Percentiles rank a stretch among this genome's conserved stretches.
These are phyloP conservation scores for Aspergillus glaucus DNA, from an alignment of 2,329 filamentous ascomycete species.

Conservation along the genomic window DNA sequence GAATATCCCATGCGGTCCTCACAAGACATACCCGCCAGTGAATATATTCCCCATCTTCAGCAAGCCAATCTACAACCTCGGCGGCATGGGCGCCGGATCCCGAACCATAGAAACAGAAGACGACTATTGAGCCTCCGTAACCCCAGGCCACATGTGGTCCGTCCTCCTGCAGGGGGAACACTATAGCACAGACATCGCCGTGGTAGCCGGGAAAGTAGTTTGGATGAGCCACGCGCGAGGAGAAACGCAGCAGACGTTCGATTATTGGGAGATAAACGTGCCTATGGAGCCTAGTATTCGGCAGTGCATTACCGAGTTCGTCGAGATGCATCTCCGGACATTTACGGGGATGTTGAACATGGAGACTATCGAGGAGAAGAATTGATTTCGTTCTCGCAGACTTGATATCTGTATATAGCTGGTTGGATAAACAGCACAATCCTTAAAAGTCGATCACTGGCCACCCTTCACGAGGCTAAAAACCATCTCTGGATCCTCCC, in stretches of 20 bases:
- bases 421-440: too few species aligned
- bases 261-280: neutral
- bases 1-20: neutral
- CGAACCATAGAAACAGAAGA: neutral
- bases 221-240: neutral
- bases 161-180: neutral
- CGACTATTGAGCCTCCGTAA: neutral
- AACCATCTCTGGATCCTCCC: constrained; percentile 33
- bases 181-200: neutral
- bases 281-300: neutral
- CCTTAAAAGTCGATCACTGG: too few species aligned
- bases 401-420: too few species aligned
- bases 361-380: neutral
- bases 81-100: neutral
- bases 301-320: neutral
- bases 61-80: neutral
- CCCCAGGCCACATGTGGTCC: neutral
- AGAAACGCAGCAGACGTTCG: neutral
- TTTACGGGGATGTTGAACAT: neutral
- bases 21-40: neutral
- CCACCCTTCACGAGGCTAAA: constrained; percentile 24
- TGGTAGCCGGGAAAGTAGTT: neutral
- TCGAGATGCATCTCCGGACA: neutral
- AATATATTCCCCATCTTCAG: neutral
- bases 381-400: too few species aligned